Conservation (phyloP, 2,329 filamentous ascomycete species). For the Thielaviopsis cerberus region DNA sequence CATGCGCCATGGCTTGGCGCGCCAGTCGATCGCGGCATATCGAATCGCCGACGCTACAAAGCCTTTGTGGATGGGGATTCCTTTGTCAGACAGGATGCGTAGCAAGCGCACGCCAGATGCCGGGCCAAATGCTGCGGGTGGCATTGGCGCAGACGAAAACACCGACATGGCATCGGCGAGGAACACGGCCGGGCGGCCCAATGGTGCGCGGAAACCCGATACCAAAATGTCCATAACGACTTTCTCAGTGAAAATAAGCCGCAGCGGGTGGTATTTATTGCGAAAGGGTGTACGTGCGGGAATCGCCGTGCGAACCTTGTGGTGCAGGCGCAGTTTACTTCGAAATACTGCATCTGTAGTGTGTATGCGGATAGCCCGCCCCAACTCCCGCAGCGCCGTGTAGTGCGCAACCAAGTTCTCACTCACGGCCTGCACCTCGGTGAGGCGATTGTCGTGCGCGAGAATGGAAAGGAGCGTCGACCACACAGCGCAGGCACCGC, state of each 20-base stretch:
- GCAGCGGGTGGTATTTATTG: conserved; percentile 7
- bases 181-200: not conserved
- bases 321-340: not conserved
- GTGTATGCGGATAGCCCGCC: conserved; percentile 4
- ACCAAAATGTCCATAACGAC: conserved; percentile 8
- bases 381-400: not conserved
- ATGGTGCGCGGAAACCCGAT: conserved; percentile 4
- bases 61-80: not conserved
- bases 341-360: conserved; percentile 8
- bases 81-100: conserved; percentile 3
- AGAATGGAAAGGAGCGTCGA: conserved; percentile 1
- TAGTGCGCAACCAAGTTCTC: not conserved
- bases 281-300: conserved; percentile 1
- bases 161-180: not conserved
- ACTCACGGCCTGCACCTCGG: conserved; percentile 1
- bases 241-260: conserved; percentile 9
- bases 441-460: not conserved
- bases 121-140: conserved; percentile 7
- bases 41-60: conserved; percentile 6
- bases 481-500: conserved; percentile 5
- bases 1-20: conserved; percentile 8
- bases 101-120: conserved; percentile 7
- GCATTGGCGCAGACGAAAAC: not conserved
- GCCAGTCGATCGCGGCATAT: conserved; percentile 9
- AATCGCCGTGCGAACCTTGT: not conserved